phyloP scores from a whole-genome alignment of 768 basidiomycete species.

The Rhizopogon vesiculosus region DNA sequence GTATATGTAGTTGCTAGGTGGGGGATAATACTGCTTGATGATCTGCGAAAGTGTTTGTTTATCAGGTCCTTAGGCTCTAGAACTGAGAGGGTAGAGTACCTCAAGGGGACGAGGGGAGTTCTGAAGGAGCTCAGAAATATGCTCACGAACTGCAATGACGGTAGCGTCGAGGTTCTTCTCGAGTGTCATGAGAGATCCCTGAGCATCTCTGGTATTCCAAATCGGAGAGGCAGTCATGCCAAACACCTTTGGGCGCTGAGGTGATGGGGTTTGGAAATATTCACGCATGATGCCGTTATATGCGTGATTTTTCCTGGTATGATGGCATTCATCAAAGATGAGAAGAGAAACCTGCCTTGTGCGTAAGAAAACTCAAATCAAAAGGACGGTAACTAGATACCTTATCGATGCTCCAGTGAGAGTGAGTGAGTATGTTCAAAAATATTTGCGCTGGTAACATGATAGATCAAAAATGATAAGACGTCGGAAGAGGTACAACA shows the following conservation, averaged over 20 bases:
- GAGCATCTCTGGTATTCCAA: constrained; percentile 71
- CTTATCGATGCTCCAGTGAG: constrained; percentile 69
- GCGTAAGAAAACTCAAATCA: neutral
- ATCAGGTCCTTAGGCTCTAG: neutral
- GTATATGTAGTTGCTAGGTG: constrained; percentile 51
- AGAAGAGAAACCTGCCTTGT: constrained; percentile 46
- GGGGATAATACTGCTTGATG: constrained; percentile 50
- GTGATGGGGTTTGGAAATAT: constrained; percentile 40
- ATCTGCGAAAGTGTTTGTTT: constrained; percentile 33
- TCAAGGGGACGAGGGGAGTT: constrained; percentile 66
- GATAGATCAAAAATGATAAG: neutral
- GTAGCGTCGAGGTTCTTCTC: constrained; percentile 72
- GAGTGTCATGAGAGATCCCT: constrained; percentile 54
- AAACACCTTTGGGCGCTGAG: constrained; percentile 73
- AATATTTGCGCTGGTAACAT: constrained; percentile 67
- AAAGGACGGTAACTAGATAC: constrained; percentile 21
- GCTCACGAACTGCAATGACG: constrained; percentile 68
- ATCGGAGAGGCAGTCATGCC: constrained; percentile 93
- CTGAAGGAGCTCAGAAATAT: constrained; percentile 58
- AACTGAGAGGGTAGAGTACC: constrained; percentile 30
- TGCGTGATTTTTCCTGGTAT: constrained; percentile 51
- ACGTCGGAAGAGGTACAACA: constrained; percentile 6
- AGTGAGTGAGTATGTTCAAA: constrained; percentile 74
- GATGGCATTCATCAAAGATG: constrained; percentile 57
- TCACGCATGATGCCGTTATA: constrained; percentile 57